Base-by-base conservation (phyloP, 1,284 basidiomycete species). In the Moniliella sp. region DNA sequence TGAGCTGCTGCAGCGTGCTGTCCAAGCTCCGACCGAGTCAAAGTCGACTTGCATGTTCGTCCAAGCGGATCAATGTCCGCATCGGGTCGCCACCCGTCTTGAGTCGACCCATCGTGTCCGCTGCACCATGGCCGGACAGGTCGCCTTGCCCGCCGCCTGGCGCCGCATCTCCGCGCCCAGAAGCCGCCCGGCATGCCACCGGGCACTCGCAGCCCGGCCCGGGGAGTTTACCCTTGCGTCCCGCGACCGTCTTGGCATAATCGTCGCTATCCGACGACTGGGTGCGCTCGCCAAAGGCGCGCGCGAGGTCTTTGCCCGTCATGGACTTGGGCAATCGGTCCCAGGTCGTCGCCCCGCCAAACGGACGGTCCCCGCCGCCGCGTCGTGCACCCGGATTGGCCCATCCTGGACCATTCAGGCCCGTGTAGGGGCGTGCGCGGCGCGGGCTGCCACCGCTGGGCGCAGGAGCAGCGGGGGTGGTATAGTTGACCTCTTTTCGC, bases 1-100 rank as follows among this genome's bases (percentile, higher is more conserved):
- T 97, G 42, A 97, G 66, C 19, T 84, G 80, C 55, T 91, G 84
- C 43, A 97, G 91, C 56, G 97, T 88, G 36, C 80, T 75, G 51
- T 94, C 86, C 25, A 97, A 66, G 4, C 91, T 19, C 91, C 91
- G n/a, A 97, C 82, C 62, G 84, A 79, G 53, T 86, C 79, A 57
- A 99, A 97, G 0, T 83, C 84, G 14, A 97, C 77, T 46, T 82
- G 82, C 56, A 77, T 74, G 49, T 88, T 83, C 4, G 91, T 78
- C 12, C 84, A 7, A 97, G 69, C 3, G 91, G 91, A 62, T 99
- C 91, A 2, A 81, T 77, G 59, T 99, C 91, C 7, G 91, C n/a
- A 88, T 71, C 28, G 73, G 82, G 62, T 59, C 43, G 25, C 40
- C 43, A 18, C 40, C 44, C 32, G 37, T 37, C 31, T 72, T 33